These are phyloP conservation scores for Rhodotorula sp. DNA, from an alignment of 1,284 basidiomycete genomes.

Conservation along the genomic window DNA sequence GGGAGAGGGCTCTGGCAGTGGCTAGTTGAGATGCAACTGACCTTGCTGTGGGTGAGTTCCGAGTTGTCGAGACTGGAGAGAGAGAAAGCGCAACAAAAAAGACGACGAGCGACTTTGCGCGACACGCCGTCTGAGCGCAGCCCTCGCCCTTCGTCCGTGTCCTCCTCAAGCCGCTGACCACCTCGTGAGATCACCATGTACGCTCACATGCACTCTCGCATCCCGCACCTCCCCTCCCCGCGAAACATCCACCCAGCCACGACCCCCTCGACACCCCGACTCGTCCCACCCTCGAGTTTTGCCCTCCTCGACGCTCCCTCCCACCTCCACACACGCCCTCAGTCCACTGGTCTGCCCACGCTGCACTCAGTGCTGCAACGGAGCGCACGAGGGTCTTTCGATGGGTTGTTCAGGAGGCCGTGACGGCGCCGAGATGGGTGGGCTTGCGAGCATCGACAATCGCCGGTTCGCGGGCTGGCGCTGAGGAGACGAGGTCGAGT, in stretches of 20 bases:
- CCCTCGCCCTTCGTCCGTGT: not conserved
- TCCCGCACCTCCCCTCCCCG: not conserved
- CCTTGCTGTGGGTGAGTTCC: not conserved
- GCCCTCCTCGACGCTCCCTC: not conserved
- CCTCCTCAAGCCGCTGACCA: slow-evolving; percentile 8
- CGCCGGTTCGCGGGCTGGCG: no score
- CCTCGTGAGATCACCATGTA: slow-evolving; percentile 8
- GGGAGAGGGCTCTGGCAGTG: not conserved
- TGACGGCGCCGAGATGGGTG: no score
- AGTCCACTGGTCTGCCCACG: no score
- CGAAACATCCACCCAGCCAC: not conserved
- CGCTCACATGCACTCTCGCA: not conserved
- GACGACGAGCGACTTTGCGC: no score
- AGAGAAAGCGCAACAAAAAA: not conserved
- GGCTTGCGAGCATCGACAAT: no score
- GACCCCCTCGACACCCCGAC: not conserved
- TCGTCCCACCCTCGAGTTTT: slow-evolving; percentile 2
- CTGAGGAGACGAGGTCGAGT: no score
- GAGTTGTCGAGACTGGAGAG: not conserved
- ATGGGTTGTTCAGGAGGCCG: no score
- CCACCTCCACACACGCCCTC: no score
- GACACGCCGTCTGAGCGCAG: no score
- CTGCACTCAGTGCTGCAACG: no score
- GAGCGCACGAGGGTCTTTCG: no score
- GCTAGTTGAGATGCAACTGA: not conserved